Percentiles rank a stretch among this genome's conserved stretches.
Conservation (phyloP, 441 rosid genomes). For the Populus trichocarpa region DNA sequence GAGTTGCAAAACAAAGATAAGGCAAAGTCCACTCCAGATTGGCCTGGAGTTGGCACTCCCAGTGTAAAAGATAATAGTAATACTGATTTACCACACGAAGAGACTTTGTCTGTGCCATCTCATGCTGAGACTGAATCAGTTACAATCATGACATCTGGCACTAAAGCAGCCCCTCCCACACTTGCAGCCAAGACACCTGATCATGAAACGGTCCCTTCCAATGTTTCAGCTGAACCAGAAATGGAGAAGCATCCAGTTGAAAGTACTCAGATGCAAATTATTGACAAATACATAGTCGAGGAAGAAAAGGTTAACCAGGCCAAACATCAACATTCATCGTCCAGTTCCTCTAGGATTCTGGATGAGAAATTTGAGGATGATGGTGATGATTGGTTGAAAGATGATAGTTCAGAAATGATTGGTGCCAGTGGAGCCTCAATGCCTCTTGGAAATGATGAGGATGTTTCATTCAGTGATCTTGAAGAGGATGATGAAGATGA, state of each 20-base stretch:
- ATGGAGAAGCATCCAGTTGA: slow-evolving; percentile 60
- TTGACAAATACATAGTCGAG: slow-evolving; percentile 71
- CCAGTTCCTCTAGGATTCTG: slow-evolving; percentile 37
- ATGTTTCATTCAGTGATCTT: slow-evolving; percentile 89
- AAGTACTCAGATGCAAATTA: slow-evolving; percentile 48
- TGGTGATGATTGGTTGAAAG: slow-evolving; percentile 86
- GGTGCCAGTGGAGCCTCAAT: slow-evolving; percentile 37
- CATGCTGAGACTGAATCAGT: slow-evolving; percentile 26
- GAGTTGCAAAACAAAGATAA: slow-evolving; percentile 42
- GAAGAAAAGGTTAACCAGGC: slow-evolving; percentile 39
- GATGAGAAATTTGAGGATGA: slow-evolving; percentile 69
- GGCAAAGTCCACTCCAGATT: slow-evolving; percentile 26
- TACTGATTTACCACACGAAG: slow-evolving; percentile 24
- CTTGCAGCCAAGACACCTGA: slow-evolving; percentile 26
- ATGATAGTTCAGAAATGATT: slow-evolving; percentile 54
- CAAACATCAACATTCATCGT: slow-evolving; percentile 32
- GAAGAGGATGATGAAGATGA: slow-evolving; percentile 74
- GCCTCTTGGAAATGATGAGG: slow-evolving; percentile 64
- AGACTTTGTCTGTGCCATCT: slow-evolving; percentile 40
- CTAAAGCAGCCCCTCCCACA: slow-evolving; percentile 21
- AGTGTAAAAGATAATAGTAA: slow-evolving; percentile 14
- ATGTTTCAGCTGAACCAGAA: slow-evolving; percentile 35
- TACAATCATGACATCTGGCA: slow-evolving; percentile 26
- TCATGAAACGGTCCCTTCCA: slow-evolving; percentile 26
- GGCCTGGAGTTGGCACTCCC: slow-evolving; percentile 24